Conservation (phyloP, 2,329 filamentous ascomycete species). For the Penicillium sp. region DNA sequence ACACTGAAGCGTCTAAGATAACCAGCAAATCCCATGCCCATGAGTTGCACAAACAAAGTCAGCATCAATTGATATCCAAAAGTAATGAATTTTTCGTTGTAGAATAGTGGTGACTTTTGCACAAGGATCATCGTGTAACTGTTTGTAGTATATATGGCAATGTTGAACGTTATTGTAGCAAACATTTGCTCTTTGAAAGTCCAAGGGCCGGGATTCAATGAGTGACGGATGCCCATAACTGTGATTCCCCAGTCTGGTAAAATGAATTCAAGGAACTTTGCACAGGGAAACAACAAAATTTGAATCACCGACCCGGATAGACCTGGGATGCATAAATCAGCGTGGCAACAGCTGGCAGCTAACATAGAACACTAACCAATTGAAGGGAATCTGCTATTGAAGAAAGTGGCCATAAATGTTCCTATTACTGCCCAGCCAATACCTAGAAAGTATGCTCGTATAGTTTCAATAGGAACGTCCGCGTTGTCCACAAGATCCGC, state of each 20-base stretch:
- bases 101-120: slow-evolving; percentile 4
- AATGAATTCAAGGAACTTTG: slow-evolving; percentile 5
- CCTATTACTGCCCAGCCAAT: slow-evolving; percentile 5
- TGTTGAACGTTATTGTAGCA: slow-evolving; percentile 8
- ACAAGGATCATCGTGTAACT: slow-evolving; percentile 5
- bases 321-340: neutral
- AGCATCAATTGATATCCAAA: slow-evolving; percentile 8
- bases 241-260: slow-evolving; percentile 5
- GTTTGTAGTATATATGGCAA: slow-evolving; percentile 8
- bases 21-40: slow-evolving; percentile 6
- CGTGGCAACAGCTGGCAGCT: neutral
- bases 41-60: slow-evolving; percentile 6
- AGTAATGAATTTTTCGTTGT: slow-evolving; percentile 2
- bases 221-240: slow-evolving; percentile 3
- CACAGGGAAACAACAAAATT: slow-evolving; percentile 4
- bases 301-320: neutral
- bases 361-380: neutral
- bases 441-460: slow-evolving; percentile 6
- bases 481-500: neutral
- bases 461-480: slow-evolving; percentile 6
- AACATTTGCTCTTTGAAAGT: slow-evolving; percentile 8
- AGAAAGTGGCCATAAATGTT: slow-evolving; percentile 7
- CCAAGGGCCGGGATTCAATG: slow-evolving; percentile 7
- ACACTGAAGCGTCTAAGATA: slow-evolving; percentile 6
- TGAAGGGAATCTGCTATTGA: slow-evolving; percentile 9